These are phyloP conservation scores for Hypoxylon sp. DNA, from an alignment of 2,329 filamentous ascomycete genomes.

Conservation along the genomic window DNA sequence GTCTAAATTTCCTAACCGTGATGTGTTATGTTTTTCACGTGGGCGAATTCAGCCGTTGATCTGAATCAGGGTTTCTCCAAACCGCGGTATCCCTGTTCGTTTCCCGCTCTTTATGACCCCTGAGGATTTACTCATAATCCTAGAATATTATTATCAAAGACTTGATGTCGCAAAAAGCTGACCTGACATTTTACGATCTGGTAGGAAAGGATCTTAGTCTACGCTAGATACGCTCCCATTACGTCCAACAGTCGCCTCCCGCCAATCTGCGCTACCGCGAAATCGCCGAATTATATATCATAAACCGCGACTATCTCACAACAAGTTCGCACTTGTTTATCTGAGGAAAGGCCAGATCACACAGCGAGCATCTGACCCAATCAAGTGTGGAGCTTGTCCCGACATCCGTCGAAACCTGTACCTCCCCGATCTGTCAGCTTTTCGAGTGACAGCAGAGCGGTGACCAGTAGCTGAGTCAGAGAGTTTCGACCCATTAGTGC, in stretches of 20 bases:
- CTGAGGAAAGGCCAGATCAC: slow-evolving; percentile 45
- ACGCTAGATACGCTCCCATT: slow-evolving; percentile 8
- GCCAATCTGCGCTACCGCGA: slow-evolving; percentile 12
- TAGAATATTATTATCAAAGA: slow-evolving; percentile 26
- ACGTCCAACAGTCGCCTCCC: slow-evolving; percentile 10
- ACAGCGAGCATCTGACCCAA: slow-evolving; percentile 48
- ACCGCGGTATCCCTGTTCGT: slow-evolving; percentile 41
- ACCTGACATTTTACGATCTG: slow-evolving; percentile 21
- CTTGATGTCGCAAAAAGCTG: slow-evolving; percentile 28
- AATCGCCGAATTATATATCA: slow-evolving; percentile 37
- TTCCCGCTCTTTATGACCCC: slow-evolving; percentile 42
- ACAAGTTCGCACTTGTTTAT: slow-evolving; percentile 50
- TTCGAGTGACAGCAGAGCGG: slow-evolving; percentile 40
- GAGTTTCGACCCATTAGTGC: slow-evolving; percentile 17
- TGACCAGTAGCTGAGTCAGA: slow-evolving; percentile 48
- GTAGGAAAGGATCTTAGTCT: slow-evolving; percentile 9
- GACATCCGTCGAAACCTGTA: slow-evolving; percentile 46
- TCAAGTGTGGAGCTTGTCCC: slow-evolving; percentile 45
- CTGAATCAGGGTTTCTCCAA: slow-evolving; percentile 46
- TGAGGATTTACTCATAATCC: slow-evolving; percentile 43
- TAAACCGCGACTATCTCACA: slow-evolving; percentile 44
- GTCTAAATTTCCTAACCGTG: slow-evolving; percentile 6
- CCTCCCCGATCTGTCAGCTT: slow-evolving; percentile 45
- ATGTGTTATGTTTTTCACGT: slow-evolving; percentile 19
- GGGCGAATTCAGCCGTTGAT: slow-evolving; percentile 37